These are phyloP conservation scores for Colletotrichum acutatum DNA, from an alignment of 2,329 filamentous ascomycete species.

Conservation along the genomic window DNA sequence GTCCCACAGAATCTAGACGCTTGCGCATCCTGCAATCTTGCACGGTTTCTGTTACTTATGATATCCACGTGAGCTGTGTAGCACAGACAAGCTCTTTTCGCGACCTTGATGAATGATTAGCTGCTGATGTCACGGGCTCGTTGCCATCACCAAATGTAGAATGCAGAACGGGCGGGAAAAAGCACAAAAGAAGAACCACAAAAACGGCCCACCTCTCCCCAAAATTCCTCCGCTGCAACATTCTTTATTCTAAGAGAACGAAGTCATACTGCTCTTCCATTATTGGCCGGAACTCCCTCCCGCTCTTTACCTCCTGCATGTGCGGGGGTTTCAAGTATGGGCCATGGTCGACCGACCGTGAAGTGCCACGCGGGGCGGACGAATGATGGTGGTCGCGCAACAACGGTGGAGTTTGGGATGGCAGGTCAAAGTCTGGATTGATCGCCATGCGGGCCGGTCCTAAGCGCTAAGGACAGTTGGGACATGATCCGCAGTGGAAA, in stretches of 20 bases:
- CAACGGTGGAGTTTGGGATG: not conserved
- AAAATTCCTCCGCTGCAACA: not conserved
- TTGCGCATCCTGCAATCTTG: not conserved
- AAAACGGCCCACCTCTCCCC: not conserved
- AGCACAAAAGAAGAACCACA: not conserved
- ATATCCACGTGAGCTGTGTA: not conserved
- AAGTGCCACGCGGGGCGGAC: not conserved
- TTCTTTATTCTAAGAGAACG: not conserved
- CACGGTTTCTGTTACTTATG: not conserved
- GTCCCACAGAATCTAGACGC: not conserved
- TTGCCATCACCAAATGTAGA: not conserved
- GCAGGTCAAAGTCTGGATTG: not conserved
- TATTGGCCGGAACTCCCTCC: not conserved
- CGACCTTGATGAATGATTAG: not conserved
- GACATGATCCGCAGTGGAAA: not conserved
- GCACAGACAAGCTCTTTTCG: not conserved
- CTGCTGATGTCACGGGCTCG: not conserved
- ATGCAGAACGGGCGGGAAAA: not conserved
- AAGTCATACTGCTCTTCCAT: not conserved
- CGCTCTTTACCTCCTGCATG: not conserved
- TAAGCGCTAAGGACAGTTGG: not conserved
- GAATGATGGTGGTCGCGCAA: conserved; percentile 4
- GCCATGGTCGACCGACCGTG: not conserved
- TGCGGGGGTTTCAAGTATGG: conserved; percentile 9
- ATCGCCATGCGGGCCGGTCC: conserved; percentile 19